Conservation (phyloP, 2,329 filamentous ascomycete genomes). For the Fusarium chuoi region DNA sequence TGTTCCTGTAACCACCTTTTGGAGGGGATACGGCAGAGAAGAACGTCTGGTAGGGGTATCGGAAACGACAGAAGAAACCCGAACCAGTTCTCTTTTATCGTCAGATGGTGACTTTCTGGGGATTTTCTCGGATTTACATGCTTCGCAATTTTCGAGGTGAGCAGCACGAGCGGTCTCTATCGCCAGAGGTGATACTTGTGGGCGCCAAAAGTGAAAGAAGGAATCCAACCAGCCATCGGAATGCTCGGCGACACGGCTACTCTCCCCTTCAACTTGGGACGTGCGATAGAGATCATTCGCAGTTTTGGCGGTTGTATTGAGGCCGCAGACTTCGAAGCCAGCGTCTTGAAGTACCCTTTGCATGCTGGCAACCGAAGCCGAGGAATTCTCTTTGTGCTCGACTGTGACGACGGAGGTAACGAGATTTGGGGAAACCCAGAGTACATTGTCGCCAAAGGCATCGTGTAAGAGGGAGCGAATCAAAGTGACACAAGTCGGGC, state of each 20-base stretch:
- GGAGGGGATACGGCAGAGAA: conserved; percentile 29
- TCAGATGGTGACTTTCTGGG: background rate
- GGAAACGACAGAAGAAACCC: conserved; percentile 13
- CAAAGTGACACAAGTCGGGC: conserved; percentile 75
- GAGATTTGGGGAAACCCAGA: conserved; percentile 74
- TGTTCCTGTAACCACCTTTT: conserved; percentile 35
- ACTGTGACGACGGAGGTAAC: conserved; percentile 76
- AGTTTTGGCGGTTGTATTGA: conserved; percentile 52
- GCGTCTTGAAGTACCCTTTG: conserved; percentile 62
- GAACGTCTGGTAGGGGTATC: conserved; percentile 12
- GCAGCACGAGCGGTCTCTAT: conserved; percentile 42
- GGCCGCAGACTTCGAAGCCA: conserved; percentile 68
- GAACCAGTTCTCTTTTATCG: conserved; percentile 16
- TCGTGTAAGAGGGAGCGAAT: conserved; percentile 69
- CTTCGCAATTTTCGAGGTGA: conserved; percentile 53
- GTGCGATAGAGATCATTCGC: conserved; percentile 43
- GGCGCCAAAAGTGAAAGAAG: conserved; percentile 48
- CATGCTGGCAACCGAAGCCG: conserved; percentile 57
- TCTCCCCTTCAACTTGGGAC: conserved; percentile 39
- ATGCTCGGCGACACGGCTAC: conserved; percentile 35
- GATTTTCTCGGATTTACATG: conserved; percentile 42
- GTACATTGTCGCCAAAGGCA: conserved; percentile 57
- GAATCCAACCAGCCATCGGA: conserved; percentile 40
- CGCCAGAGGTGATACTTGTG: conserved; percentile 37
- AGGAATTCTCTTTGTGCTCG: conserved; percentile 58